These are phyloP conservation scores for Pestalotiopsis sp. DNA, from an alignment of 2,329 filamentous ascomycete species.

Conservation along the genomic window DNA sequence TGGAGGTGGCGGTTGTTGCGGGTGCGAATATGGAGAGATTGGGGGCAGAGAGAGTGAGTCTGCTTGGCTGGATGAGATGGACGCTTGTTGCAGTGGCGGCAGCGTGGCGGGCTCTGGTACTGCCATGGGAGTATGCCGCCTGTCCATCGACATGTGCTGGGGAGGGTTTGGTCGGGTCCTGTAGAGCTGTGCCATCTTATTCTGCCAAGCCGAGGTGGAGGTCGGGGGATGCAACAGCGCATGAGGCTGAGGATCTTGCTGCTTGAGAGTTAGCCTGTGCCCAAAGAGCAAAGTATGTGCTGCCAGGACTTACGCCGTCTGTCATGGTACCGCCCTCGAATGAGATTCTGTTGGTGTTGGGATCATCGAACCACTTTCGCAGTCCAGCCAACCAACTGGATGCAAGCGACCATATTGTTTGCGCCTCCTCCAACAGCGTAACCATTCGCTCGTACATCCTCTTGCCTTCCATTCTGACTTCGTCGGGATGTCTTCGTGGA, in stretches of 20 bases:
- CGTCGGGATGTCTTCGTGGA: slow-evolving; percentile 34
- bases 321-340: slow-evolving; percentile 50
- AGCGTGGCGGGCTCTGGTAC: slow-evolving; percentile 2
- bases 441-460: slow-evolving; percentile 48
- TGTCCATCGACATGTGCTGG: neutral
- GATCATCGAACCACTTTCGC: slow-evolving; percentile 47
- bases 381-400: slow-evolving; percentile 54
- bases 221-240: slow-evolving; percentile 14
- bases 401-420: slow-evolving; percentile 54
- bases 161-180: slow-evolving; percentile 3
- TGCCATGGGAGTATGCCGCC: neutral
- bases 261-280: neutral
- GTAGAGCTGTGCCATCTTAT: slow-evolving; percentile 13
- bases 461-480: slow-evolving; percentile 41
- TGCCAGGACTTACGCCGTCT: slow-evolving; percentile 40
- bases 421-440: slow-evolving; percentile 48
- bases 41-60: slow-evolving; percentile 12
- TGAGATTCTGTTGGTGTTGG: slow-evolving; percentile 38
- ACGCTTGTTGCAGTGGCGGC: slow-evolving; percentile 9
- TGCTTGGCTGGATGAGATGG: slow-evolving; percentile 5
- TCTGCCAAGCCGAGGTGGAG: slow-evolving; percentile 10
- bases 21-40: slow-evolving; percentile 5
- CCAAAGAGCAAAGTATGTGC: neutral
- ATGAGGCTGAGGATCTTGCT: slow-evolving; percentile 11
- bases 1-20: neutral